Conservation (phyloP, 176 grass and related monocot species). For the Canna indica region DNA sequence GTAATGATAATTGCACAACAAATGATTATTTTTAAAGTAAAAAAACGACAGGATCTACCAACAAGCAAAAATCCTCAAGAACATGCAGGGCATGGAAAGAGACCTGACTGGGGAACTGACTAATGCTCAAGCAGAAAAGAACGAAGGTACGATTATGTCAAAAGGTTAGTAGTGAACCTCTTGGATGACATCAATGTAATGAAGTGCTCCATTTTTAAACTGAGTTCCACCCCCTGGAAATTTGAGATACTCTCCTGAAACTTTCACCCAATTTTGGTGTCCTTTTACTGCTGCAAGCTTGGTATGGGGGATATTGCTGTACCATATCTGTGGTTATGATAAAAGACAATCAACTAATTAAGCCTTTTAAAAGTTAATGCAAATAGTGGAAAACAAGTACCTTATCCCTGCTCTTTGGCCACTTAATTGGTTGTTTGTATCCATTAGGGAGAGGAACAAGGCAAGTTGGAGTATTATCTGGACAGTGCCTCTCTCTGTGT, state of each 20-base stretch:
- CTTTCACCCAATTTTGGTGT: conserved; percentile 15
- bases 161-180: background rate
- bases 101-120: background rate
- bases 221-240: conserved; percentile 16
- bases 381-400: background rate
- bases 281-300: conserved; percentile 8
- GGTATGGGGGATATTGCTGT: conserved; percentile 10
- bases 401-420: conserved; percentile 15
- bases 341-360: background rate
- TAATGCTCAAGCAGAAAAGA: background rate
- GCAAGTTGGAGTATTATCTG: conserved; percentile 4
- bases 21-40: background rate
- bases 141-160: too few species aligned
- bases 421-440: conserved; percentile 17
- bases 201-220: conserved; percentile 11
- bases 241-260: conserved; percentile 6
- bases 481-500: conserved; percentile 9
- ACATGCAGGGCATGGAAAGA: background rate
- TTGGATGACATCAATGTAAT: conserved; percentile 15
- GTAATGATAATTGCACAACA: background rate
- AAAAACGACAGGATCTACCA: background rate
- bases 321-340: conserved; percentile 1
- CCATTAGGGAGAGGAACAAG: conserved; percentile 10
- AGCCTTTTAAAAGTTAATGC: background rate
- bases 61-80: background rate